Evolutionary conservation across 768 basidiomycete species (phyloP), one percentile per base, ranked within the genome.

Genomic region (Amanita phalloides): DNA sequence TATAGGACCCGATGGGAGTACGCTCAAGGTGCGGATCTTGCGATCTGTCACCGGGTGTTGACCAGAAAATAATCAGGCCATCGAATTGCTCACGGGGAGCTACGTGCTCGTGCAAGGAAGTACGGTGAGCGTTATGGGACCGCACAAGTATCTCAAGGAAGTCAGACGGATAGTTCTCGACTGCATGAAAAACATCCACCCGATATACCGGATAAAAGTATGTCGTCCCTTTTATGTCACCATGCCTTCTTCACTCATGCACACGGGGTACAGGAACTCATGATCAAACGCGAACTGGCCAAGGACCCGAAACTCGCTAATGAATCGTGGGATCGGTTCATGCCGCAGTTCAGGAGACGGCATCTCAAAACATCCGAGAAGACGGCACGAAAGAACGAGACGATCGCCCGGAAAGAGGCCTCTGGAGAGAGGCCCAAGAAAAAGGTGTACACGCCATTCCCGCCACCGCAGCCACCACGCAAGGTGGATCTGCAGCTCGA

Each of bases 181-280:
- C 63, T 99, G 96, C 71, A 98, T 99, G 96, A 93, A 86, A 71
- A 99, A 99, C 64, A 87, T 98, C 49, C 96, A 99, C 62, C 96
- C 96, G 1, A 98, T 99, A 63, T 99, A 99, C 65, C 84, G 93
- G 60, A 99, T 99, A 68, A 99, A 99, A 69, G 93, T 90, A 37
- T 20, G 59, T 48, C 38, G 28, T 28, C 39, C 28, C 25, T 20
- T 36, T 20, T 36, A 28, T 44, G 20, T 21, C 25, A 10, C 30
- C 32, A 33, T 49, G 26, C 54, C 54, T 56, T 49, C 25, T 35
- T 32, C 33, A 33, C 47, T 41, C 36, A 42, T 35, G 32, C 38
- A 28, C 17, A 8, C 28, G 28, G 33, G 9, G 56, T 45, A 6
- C 60, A 94, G 93, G 96, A 98, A 69, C 77, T 99, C 26, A 99